Evolutionary conservation across 2,329 filamentous ascomycete genomes (phyloP).

Genomic region (Calonectria fujianensis): DNA sequence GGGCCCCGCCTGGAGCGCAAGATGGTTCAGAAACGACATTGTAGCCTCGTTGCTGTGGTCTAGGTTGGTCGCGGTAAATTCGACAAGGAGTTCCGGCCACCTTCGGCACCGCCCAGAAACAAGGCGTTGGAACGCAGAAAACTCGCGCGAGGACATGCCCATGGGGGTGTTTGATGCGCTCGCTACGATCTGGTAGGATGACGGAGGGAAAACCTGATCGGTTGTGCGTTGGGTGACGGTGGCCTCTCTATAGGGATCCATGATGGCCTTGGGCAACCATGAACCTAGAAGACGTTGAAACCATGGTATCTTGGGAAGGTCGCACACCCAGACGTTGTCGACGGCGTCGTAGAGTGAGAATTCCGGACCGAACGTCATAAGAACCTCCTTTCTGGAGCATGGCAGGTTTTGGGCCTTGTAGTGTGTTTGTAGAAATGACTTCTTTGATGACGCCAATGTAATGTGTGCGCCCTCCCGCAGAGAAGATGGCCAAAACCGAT

Average conservation of each 20-base stretch:
- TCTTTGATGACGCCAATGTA: not conserved
- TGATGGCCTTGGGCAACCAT: constrained; percentile 59
- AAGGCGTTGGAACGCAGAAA: constrained; percentile 69
- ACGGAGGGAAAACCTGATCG: constrained; percentile 60
- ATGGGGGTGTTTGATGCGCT: constrained; percentile 69
- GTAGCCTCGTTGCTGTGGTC: constrained; percentile 77
- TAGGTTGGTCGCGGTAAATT: constrained; percentile 71
- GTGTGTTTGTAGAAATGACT: constrained; percentile 5
- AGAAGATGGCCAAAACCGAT: not conserved
- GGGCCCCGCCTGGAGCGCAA: constrained; percentile 74
- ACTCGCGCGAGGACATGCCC: constrained; percentile 71
- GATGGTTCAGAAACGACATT: constrained; percentile 68
- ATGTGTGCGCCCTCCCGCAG: not conserved
- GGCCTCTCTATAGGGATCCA: constrained; percentile 1
- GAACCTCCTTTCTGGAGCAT: not conserved
- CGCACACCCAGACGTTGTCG: not conserved
- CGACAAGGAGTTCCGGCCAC: constrained; percentile 69
- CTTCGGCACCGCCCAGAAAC: constrained; percentile 67
- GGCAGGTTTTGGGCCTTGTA: not conserved
- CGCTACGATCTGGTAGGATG: constrained; percentile 73
- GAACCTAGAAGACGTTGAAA: constrained; percentile 48
- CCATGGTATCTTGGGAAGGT: not conserved
- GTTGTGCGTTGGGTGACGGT: not conserved
- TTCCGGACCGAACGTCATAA: not conserved
- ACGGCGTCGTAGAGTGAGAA: not conserved